phyloP scores from a whole-genome alignment of 1,139 yeast species.

The Lodderomyces metapsilosis region DNA sequence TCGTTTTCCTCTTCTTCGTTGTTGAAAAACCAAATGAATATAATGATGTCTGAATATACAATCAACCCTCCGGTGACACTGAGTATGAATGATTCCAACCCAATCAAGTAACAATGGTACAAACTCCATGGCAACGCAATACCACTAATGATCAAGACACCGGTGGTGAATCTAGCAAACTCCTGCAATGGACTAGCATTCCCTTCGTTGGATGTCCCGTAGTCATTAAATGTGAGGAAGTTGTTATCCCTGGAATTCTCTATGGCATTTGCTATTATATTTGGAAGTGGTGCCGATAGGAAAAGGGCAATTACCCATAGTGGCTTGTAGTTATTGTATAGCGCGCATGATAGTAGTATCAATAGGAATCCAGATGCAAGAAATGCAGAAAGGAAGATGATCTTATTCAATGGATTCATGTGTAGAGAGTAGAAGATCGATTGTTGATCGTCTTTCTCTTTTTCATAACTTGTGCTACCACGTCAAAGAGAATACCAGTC shows the following conservation, averaged over 20 bases:
- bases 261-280: conserved; percentile 43
- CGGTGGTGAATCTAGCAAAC: conserved; percentile 61
- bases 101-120: conserved; percentile 58
- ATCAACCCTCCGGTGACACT: conserved; percentile 69
- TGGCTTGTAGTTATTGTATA: conserved; percentile 70
- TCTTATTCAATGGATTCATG: conserved; percentile 64
- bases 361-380: conserved; percentile 74
- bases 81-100: conserved; percentile 59
- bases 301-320: conserved; percentile 65
- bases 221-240: conserved; percentile 62
- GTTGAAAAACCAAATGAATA: conserved; percentile 68
- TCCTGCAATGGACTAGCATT: conserved; percentile 48
- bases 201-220: conserved; percentile 33
- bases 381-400: conserved; percentile 67
- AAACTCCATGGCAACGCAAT: conserved; percentile 63
- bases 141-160: conserved; percentile 67
- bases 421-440: no score
- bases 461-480: no score
- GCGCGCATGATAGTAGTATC: conserved; percentile 70
- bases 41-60: conserved; percentile 68
- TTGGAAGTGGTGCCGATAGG: conserved; percentile 71
- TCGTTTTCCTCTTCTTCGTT: conserved; percentile 53
- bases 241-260: conserved; percentile 48
- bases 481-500: no score
- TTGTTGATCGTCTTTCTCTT: no score